Evolutionary conservation across 257 asterid genomes (phyloP).

Genomic region (Dorcoceras hygrometricum): DNA sequence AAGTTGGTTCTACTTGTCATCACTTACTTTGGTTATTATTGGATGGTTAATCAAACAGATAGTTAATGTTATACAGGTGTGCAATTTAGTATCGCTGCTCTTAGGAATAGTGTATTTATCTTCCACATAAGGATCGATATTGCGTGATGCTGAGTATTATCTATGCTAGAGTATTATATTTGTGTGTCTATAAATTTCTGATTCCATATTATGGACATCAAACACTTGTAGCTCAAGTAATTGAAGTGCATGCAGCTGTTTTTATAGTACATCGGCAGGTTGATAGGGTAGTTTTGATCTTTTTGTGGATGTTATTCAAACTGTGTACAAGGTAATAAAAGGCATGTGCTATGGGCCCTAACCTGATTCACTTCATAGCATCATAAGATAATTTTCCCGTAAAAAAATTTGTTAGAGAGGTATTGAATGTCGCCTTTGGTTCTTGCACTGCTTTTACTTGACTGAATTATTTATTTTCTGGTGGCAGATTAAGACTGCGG

Average conservation of each 20-base stretch:
- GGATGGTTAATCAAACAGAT: conserved; percentile 73
- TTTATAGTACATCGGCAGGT: not conserved
- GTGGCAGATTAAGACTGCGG: conserved; percentile 8
- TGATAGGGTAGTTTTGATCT: not conserved
- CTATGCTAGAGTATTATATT: conserved; percentile 5
- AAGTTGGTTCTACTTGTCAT: conserved; percentile 41
- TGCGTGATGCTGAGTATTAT: not conserved
- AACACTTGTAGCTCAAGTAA: not conserved
- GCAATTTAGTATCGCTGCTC: conserved; percentile 16
- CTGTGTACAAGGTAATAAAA: not conserved
- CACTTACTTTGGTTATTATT: not conserved
- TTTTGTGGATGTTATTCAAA: not conserved
- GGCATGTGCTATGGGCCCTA: not conserved
- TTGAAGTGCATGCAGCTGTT: not conserved
- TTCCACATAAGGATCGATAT: not conserved
- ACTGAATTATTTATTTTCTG: conserved; percentile 26
- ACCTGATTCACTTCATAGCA: not conserved
- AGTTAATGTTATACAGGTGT: conserved; percentile 81
- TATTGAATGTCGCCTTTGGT: not conserved
- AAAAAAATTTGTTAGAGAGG: not conserved
- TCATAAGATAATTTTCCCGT: not conserved
- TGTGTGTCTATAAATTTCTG: conserved; percentile 8
- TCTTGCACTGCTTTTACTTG: conserved; percentile 8
- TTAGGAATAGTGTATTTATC: not conserved
- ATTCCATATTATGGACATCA: not conserved